phyloP scores from a whole-genome alignment of 1,139 yeast genomes.

The Yamadazyma atlantica region DNA sequence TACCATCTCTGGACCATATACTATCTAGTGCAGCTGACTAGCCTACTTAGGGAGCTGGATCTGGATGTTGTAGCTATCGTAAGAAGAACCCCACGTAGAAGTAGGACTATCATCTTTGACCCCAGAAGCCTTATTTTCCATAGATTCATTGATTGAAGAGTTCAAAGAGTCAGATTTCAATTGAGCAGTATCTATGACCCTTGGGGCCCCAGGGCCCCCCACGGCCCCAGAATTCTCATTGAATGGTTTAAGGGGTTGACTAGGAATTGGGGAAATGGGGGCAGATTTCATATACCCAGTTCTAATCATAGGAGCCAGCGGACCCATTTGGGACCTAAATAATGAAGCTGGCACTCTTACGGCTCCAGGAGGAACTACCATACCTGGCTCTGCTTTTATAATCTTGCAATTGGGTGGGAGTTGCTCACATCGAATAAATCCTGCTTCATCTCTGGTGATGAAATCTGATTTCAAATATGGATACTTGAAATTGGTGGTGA shows the following conservation, averaged over 20 bases:
- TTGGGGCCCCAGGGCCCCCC: too few relatives aligned
- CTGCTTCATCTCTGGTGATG: too few relatives aligned
- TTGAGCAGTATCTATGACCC: too few relatives aligned
- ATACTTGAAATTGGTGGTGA: too few relatives aligned
- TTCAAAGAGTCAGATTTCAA: not conserved
- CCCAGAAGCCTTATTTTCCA: not conserved
- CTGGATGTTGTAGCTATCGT: slow-evolving; percentile 21
- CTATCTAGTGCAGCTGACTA: not conserved
- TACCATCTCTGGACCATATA: too few relatives aligned
- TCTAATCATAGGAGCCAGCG: not conserved
- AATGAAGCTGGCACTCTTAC: slow-evolving; percentile 7
- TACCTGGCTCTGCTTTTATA: slow-evolving; percentile 24
- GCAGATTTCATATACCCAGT: too few relatives aligned
- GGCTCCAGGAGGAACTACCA: slow-evolving; percentile 27
- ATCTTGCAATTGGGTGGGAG: slow-evolving; percentile 16
- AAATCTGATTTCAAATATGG: too few relatives aligned
- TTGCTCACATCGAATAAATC: slow-evolving; percentile 1
- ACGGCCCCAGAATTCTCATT: too few relatives aligned
- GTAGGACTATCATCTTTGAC: slow-evolving; percentile 8
- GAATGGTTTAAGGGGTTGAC: too few relatives aligned
- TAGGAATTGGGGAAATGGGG: too few relatives aligned
- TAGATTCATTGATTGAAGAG: not conserved
- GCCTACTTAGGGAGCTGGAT: slow-evolving; percentile 18
- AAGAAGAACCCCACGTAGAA: slow-evolving; percentile 15
- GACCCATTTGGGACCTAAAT: slow-evolving; percentile 8